phyloP scores from a whole-genome alignment of 768 basidiomycete genomes.

The Ramaria sp. region DNA sequence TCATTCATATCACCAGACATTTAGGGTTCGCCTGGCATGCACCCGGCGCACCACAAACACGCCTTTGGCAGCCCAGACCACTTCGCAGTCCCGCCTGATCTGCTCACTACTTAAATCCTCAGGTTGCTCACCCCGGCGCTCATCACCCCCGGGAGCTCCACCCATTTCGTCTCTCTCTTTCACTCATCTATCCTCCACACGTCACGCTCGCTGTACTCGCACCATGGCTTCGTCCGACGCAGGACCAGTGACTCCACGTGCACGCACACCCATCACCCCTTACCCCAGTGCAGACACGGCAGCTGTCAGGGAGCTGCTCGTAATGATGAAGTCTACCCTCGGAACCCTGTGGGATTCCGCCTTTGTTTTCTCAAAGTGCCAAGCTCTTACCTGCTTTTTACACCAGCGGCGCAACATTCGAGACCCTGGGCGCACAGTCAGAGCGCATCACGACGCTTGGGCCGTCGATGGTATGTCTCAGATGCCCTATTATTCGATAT shows the following conservation, averaged over 20 bases:
- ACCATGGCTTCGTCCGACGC: not conserved
- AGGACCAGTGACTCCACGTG: not conserved
- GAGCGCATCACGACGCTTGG: constrained; percentile 19
- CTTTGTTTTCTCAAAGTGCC: not conserved
- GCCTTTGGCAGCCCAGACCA: not conserved
- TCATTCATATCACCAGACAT: not conserved
- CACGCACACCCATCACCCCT: constrained; percentile 9
- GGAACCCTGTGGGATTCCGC: constrained; percentile 3
- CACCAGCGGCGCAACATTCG: constrained; percentile 23
- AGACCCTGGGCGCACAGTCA: constrained; percentile 22
- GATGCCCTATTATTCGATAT: constrained; percentile 4
- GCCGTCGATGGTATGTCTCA: constrained; percentile 11
- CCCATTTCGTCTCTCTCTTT: not conserved
- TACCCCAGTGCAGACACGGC: constrained; percentile 9
- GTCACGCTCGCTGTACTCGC: not conserved
- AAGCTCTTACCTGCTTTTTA: not conserved
- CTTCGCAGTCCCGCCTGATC: not conserved
- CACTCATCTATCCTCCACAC: not conserved
- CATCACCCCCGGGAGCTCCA: not conserved
- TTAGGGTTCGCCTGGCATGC: not conserved
- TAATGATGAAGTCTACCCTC: constrained; percentile 9
- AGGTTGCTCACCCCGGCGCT: not conserved
- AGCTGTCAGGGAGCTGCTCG: constrained; percentile 7
- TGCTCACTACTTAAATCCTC: not conserved
- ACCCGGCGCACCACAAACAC: not conserved